Base-by-base conservation (phyloP, 2,329 filamentous ascomycete species). In the Alternaria ventricosa region DNA sequence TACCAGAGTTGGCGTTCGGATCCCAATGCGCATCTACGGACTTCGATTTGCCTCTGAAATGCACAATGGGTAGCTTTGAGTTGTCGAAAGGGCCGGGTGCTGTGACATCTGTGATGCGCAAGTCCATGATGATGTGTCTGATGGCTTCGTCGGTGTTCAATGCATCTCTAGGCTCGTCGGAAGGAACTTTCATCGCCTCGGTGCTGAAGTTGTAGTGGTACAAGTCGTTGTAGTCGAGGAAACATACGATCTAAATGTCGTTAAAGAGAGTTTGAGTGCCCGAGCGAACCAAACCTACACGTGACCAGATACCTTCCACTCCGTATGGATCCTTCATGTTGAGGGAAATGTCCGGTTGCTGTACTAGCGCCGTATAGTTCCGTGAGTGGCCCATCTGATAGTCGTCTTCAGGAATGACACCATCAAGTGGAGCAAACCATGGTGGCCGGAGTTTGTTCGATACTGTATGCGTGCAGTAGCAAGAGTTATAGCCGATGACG, bases 121-220 rank as follows among this genome's bases (percentile, higher is more conserved):
- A 79, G 68, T 88, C 87, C 85, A 94, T 89, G 61, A 88, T 80
- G 64, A 94, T 92, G 58, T 94, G 84, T 9, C 91, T 86, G 18
- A 89, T 89, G 1, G 89, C 91, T 82, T 94, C 90, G 64, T 87
- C 86, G 0, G 84, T 87, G 30, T 87, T 81, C 41, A 92, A 84
- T 0, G 89, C 83, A 82, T 87, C 57, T 79, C 81, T 68, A 79
- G 80, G 46, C 70, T 76, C 1, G 79, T 75, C 68, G 7, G 69
- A 81, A 1, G 83, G 77, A 11, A 82, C 75, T 41, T 61, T 67
- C 6, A 67, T 51, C 7, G 82, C 78, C 8, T 78, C 78, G 2
- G 76, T 69, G n/a, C 80, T 81, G 72, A 93, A 93, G 74, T 94
- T 94, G 82, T 89, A 93, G 20, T 82, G 80, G 76, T 89, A 91